These are phyloP conservation scores for Arachnomyces sp. DNA, from an alignment of 2,329 filamentous ascomycete genomes.

Conservation along the genomic window DNA sequence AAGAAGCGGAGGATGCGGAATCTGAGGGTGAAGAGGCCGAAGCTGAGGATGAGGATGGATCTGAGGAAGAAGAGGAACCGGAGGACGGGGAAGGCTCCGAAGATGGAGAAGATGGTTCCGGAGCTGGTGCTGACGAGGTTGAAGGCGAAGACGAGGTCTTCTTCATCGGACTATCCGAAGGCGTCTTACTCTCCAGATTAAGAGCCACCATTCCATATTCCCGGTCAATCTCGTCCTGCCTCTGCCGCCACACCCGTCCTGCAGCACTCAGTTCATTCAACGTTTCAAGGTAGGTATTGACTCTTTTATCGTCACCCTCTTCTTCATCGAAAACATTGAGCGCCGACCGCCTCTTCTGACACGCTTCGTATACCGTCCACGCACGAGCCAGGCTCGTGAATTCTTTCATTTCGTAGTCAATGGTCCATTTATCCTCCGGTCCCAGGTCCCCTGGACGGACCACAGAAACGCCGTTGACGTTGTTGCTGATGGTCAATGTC, in stretches of 20 bases:
- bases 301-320: slow-evolving; percentile 36
- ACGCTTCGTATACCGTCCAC: slow-evolving; percentile 47
- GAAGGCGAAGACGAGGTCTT: too few species aligned
- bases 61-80: too few species aligned
- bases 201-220: slow-evolving; percentile 38
- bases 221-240: slow-evolving; percentile 48
- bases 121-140: too few species aligned
- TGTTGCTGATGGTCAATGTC: slow-evolving; percentile 64
- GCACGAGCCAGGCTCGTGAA: slow-evolving; percentile 41
- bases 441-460: slow-evolving; percentile 50
- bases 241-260: slow-evolving; percentile 53
- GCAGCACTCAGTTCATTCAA: slow-evolving; percentile 43
- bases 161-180: neutral
- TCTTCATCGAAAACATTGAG: slow-evolving; percentile 30
- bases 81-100: too few species aligned
- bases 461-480: slow-evolving; percentile 59
- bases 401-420: slow-evolving; percentile 73
- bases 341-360: slow-evolving; percentile 50
- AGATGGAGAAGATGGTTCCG: too few species aligned
- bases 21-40: too few species aligned
- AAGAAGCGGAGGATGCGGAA: too few species aligned
- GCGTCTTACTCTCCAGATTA: slow-evolving; percentile 22
- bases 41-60: too few species aligned
- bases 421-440: slow-evolving; percentile 51
- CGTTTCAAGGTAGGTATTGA: slow-evolving; percentile 9